Evolutionary conservation across 2,329 filamentous ascomycete species (phyloP).

Genomic region (Penicillium brasilianum): DNA sequence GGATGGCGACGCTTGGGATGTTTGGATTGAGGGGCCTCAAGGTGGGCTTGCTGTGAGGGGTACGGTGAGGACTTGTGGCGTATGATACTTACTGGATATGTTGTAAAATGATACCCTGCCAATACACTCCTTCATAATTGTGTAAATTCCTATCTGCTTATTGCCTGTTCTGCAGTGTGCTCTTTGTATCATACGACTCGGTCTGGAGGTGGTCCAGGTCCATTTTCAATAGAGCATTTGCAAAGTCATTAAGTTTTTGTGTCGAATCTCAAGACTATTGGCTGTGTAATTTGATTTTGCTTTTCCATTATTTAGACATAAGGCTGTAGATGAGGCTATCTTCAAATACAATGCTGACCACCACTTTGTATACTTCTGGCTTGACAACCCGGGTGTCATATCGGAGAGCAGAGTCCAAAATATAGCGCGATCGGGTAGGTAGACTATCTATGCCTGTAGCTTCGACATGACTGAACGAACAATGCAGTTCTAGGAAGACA

Average conservation of each 20-base stretch:
- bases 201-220: neutral
- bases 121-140: no score
- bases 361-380: neutral
- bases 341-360: neutral
- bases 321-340: neutral
- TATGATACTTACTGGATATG: neutral
- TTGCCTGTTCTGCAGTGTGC: no score
- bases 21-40: slow-evolving; percentile 68
- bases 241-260: neutral
- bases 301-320: neutral
- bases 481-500: no score
- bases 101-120: neutral
- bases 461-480: no score
- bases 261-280: no score
- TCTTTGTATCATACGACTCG: neutral
- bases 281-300: neutral
- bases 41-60: slow-evolving; percentile 70
- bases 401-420: neutral
- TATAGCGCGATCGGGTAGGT: no score
- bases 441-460: no score
- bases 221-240: neutral
- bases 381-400: neutral
- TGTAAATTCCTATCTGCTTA: no score
- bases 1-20: slow-evolving; percentile 57
- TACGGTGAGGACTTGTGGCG: slow-evolving; percentile 40